These are phyloP conservation scores for Coniochaeta prunicola DNA, from an alignment of 2,329 filamentous ascomycete species.

Conservation along the genomic window DNA sequence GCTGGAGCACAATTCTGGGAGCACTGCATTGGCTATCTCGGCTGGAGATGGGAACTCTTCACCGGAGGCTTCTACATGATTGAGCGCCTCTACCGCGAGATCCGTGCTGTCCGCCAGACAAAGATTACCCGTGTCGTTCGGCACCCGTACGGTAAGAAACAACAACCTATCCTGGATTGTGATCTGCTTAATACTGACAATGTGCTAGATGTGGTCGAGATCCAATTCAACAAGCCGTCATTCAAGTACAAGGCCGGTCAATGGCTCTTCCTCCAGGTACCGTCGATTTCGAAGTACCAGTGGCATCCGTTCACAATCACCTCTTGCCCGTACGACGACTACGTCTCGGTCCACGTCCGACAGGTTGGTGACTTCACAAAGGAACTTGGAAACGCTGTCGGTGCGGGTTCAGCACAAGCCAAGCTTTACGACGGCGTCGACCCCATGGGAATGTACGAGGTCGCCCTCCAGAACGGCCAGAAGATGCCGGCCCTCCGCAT, in stretches of 20 bases:
- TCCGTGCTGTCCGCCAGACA: conserved; percentile 75
- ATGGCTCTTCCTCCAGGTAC: conserved; percentile 95
- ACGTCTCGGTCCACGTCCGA: conserved; percentile 88
- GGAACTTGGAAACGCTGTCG: conserved; percentile 90
- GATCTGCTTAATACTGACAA: conserved; percentile 21
- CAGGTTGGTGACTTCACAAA: conserved; percentile 96
- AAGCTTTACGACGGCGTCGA: conserved; percentile 89
- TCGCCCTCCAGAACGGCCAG: conserved; percentile 87
- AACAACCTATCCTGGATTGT: background rate
- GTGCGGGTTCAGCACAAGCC: conserved; percentile 77
- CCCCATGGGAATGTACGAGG: conserved; percentile 95
- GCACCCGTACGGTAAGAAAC: conserved; percentile 75
- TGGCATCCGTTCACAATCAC: conserved; percentile 99
- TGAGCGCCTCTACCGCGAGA: conserved; percentile 86
- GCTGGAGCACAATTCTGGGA: conserved; percentile 76
- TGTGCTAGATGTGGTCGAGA: conserved; percentile 75
- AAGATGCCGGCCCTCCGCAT: conserved; percentile 85
- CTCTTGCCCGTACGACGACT: conserved; percentile 92
- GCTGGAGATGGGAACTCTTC: conserved; percentile 94
- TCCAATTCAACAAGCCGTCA: conserved; percentile 92
- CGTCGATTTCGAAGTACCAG: conserved; percentile 78
- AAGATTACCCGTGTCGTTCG: conserved; percentile 90
- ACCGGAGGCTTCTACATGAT: conserved; percentile 78
- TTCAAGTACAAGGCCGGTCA: conserved; percentile 98
- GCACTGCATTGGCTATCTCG: conserved; percentile 91